Evolutionary conservation across 331 rosid species (phyloP), one percentile per base, ranked within the genome.

Genomic region (Arachis monticola): DNA sequence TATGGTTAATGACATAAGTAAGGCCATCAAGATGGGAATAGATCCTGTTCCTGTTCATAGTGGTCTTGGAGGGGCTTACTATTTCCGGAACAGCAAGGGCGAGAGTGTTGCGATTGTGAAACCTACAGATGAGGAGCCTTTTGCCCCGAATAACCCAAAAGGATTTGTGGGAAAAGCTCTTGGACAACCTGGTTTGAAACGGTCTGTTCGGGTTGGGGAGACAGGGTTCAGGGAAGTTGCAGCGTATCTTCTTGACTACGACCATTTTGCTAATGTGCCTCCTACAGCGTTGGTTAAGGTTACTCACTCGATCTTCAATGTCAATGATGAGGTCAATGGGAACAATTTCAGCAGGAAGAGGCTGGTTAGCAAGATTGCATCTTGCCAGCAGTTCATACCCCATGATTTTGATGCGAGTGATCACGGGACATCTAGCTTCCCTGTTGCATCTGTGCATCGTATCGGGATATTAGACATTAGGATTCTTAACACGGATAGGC

Each of bases 331-430:
- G 79, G 93, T 95, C 78, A 90, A 85, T 57, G 92, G 93, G 56
- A 95, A 80, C 84, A 82, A 73, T 82, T 69, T 84, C 48, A 69
- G 77, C 75, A 88, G 83, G 88, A 92, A 90, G 76, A 84, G 85
- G 86, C 78, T 81, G 48, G 96, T 95, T 44, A 92, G 98, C 87
- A 95, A 95, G 91, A 86, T 95, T 86, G 99, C 99, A 4, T 95
- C 98, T 53, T 84, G 85, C 66, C 99, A 95, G 80, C 96, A 92
- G 84, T 95, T 83, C 82, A 92, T 95, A 64, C 90, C 83, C 2
- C 99, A 95, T 85, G 98, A 95, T 73, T 95, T 92, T 83, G 99
- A 95, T 85, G 99, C 99, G 32, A 95, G 97, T 72, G 99, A 95
- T 86, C 92, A 95, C 50, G 99, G 99, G 77, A 90, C 99, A 1